Percentiles rank a stretch among this genome's conserved stretches.
These are phyloP conservation scores for Lachnellula suecica DNA, from an alignment of 2,329 filamentous ascomycete genomes.

Conservation along the genomic window DNA sequence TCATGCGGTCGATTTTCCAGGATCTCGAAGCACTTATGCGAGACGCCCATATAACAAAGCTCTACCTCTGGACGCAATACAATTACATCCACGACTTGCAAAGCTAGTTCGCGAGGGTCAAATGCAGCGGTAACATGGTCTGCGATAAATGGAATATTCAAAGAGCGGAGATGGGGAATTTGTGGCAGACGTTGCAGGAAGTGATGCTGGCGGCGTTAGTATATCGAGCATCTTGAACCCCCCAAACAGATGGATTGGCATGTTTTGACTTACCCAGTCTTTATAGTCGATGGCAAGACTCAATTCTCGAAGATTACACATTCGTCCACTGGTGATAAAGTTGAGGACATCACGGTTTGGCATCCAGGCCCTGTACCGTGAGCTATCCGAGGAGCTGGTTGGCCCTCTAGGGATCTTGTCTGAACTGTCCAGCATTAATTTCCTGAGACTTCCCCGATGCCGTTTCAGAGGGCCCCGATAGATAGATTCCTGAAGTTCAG, in stretches of 20 bases:
- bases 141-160: conserved; percentile 69
- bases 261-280: conserved; percentile 65
- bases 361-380: conserved; percentile 69
- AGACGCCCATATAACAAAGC: conserved; percentile 75
- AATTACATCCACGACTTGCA: conserved; percentile 77
- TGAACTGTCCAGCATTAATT: conserved; percentile 72
- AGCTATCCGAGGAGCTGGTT: conserved; percentile 35
- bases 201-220: conserved; percentile 56
- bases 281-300: conserved; percentile 71
- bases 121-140: conserved; percentile 55
- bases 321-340: conserved; percentile 75
- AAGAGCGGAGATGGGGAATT: conserved; percentile 66
- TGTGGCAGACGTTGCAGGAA: conserved; percentile 75
- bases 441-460: conserved; percentile 70
- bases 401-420: conserved; percentile 46
- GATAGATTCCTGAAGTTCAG: conserved; percentile 53
- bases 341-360: conserved; percentile 66
- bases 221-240: conserved; percentile 4
- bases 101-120: conserved; percentile 68
- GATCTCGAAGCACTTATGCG: conserved; percentile 80
- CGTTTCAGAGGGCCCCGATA: conserved; percentile 68
- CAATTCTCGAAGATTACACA: conserved; percentile 70
- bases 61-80: conserved; percentile 73
- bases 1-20: conserved; percentile 60
- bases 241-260: not conserved